Conservation (phyloP, 2,329 filamentous ascomycete species). For the Penicillium fuscoglaucum region DNA sequence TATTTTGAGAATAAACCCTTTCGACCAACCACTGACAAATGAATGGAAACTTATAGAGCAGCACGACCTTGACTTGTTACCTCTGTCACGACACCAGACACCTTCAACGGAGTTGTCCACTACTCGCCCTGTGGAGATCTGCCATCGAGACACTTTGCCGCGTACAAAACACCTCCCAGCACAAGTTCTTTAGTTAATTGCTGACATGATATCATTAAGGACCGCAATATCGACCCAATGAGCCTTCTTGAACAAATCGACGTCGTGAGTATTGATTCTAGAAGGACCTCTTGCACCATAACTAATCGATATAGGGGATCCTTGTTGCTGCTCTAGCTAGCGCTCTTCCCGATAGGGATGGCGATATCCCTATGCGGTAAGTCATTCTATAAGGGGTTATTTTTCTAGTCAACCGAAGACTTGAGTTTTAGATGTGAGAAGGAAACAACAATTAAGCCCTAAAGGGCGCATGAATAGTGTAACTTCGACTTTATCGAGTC, state of each 20-base stretch:
- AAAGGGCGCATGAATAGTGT: neutral
- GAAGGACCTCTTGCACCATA: neutral
- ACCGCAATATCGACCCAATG: neutral
- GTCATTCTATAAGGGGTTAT: neutral
- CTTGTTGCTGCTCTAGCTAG: neutral
- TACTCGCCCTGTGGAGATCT: neutral
- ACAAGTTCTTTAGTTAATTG: rapidly evolving
- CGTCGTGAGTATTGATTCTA: neutral
- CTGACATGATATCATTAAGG: neutral
- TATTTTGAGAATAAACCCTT: too few species aligned
- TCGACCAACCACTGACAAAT: neutral
- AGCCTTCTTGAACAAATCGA: neutral
- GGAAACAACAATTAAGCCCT: neutral
- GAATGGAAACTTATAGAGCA: neutral
- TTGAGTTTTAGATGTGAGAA: neutral
- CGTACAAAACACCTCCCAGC: neutral
- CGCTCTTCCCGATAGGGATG: constrained; percentile 1
- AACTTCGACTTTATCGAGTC: neutral
- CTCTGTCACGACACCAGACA: neutral
- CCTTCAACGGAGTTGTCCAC: neutral
- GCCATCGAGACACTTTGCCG: neutral
- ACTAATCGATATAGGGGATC: neutral
- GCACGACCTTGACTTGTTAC: neutral
- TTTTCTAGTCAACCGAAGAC: neutral
- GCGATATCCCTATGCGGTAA: constrained; percentile 3